phyloP scores from a whole-genome alignment of 106 monocot genomes.

The Posidonia australis region DNA sequence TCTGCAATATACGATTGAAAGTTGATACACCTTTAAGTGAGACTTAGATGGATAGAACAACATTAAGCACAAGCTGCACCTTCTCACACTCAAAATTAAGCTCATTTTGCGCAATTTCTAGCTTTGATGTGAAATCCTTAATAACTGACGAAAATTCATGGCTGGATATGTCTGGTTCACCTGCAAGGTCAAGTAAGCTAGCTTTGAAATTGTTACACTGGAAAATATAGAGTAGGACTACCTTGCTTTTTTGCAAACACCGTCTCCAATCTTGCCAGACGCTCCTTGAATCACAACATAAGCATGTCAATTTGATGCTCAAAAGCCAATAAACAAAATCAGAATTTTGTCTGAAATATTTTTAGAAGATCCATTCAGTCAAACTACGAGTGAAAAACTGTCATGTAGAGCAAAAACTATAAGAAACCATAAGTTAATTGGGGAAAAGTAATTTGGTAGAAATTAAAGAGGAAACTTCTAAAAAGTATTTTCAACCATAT shows the following conservation, averaged over 20 bases:
- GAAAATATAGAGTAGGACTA: not conserved
- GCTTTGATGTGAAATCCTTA: constrained; percentile 42
- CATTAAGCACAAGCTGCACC: constrained; percentile 10
- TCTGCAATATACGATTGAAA: constrained; percentile 18
- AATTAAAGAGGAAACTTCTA: too few relatives aligned
- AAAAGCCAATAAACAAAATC: too few relatives aligned
- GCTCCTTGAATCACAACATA: constrained; percentile 20
- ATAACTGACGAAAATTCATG: constrained; percentile 27
- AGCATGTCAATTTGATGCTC: too few relatives aligned
- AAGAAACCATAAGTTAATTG: too few relatives aligned
- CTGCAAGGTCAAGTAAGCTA: constrained; percentile 11
- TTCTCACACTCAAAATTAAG: constrained; percentile 38
- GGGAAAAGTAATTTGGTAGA: too few relatives aligned
- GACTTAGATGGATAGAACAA: not conserved
- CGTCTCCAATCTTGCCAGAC: constrained; percentile 11
- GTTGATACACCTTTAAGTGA: too few relatives aligned
- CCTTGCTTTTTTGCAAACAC: constrained; percentile 4
- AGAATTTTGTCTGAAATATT: too few relatives aligned
- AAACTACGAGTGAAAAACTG: too few relatives aligned
- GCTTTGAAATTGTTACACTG: not conserved
- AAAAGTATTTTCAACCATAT: too few relatives aligned
- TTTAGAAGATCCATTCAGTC: too few relatives aligned
- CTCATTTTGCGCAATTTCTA: constrained; percentile 39
- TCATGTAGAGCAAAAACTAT: too few relatives aligned
- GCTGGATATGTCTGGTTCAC: constrained; percentile 11